Conservation (phyloP, 1,139 yeast genomes). For the Hanseniaspora gamundiae region DNA sequence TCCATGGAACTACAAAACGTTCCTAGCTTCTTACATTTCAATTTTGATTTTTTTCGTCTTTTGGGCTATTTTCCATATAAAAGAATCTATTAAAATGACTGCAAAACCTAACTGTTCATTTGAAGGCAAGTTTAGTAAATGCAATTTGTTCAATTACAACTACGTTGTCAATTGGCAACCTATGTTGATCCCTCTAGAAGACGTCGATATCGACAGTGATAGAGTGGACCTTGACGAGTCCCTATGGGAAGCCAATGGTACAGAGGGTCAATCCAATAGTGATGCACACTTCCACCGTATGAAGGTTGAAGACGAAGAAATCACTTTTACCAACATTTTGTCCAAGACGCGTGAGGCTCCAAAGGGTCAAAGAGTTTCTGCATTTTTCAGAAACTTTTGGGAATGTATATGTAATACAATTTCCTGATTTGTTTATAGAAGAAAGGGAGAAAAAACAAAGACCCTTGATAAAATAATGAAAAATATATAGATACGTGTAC, state of each 20-base stretch:
- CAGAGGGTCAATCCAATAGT: no score
- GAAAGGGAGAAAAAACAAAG: no score
- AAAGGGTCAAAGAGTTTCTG: neutral
- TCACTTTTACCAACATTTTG: neutral
- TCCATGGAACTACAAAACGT: slow-evolving; percentile 33
- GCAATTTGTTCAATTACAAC: no score
- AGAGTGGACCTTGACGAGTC: slow-evolving; percentile 47
- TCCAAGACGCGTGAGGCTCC: neutral
- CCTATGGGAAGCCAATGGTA: slow-evolving; percentile 41
- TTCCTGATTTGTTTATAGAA: neutral
- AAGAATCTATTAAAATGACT: slow-evolving; percentile 15
- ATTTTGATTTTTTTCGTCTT: slow-evolving; percentile 40
- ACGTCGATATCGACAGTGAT: slow-evolving; percentile 51
- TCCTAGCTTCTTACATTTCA: slow-evolving; percentile 59
- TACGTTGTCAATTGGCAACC: no score
- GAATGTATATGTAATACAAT: slow-evolving; percentile 1
- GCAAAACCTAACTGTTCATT: no score
- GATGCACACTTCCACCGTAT: no score
- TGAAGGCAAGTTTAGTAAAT: no score
- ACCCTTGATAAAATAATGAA: no score
- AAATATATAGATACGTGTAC: no score
- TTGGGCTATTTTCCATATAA: slow-evolving; percentile 40
- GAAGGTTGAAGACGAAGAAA: slow-evolving; percentile 17
- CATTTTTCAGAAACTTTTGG: neutral
- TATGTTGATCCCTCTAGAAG: slow-evolving; percentile 26